A percentile compares a stretch with the other conserved stretches of the same genome.
These are phyloP conservation scores for Coemansia sp. DNA, from an alignment of 192 early-diverging fungal species.

Conservation along the genomic window DNA sequence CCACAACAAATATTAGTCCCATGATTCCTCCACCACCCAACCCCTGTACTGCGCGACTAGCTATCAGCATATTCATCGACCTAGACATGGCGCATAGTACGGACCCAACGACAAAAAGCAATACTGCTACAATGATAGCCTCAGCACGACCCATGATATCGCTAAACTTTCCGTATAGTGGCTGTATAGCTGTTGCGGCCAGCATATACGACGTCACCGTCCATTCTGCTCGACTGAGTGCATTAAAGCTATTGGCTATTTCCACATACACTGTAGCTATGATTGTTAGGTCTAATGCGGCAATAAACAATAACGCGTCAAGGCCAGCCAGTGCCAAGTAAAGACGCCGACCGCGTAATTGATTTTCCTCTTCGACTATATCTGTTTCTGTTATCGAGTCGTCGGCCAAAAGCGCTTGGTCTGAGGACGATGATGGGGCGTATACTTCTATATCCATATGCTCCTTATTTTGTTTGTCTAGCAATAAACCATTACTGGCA, in stretches of 20 bases:
- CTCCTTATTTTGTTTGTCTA: background rate
- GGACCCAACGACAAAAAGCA: conserved; percentile 79
- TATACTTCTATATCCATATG: background rate
- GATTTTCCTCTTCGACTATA: background rate
- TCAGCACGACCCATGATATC: conserved; percentile 90
- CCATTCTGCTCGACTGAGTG: conserved; percentile 75
- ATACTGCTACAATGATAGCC: conserved; percentile 73
- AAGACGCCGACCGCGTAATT: conserved; percentile 13
- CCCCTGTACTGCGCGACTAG: conserved; percentile 77
- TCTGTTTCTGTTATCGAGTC: background rate
- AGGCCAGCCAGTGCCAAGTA: conserved; percentile 56
- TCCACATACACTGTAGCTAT: conserved; percentile 75
- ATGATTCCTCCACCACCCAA: conserved; percentile 82
- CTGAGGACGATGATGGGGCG: background rate
- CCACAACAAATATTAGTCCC: conserved; percentile 74
- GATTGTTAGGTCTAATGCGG: conserved; percentile 82
- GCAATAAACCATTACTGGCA: background rate
- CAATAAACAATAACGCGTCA: conserved; percentile 70
- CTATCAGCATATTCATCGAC: conserved; percentile 68
- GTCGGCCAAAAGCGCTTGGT: background rate
- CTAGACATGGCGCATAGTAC: conserved; percentile 77
- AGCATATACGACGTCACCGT: conserved; percentile 77
- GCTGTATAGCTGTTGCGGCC: conserved; percentile 62
- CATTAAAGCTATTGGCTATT: conserved; percentile 75
- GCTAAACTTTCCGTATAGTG: conserved; percentile 76